Percentiles rank a stretch among this genome's conserved stretches.
These are phyloP conservation scores for Yamadazyma pseudoaaseri DNA, from an alignment of 1,139 yeast genomes.

Conservation along the genomic window DNA sequence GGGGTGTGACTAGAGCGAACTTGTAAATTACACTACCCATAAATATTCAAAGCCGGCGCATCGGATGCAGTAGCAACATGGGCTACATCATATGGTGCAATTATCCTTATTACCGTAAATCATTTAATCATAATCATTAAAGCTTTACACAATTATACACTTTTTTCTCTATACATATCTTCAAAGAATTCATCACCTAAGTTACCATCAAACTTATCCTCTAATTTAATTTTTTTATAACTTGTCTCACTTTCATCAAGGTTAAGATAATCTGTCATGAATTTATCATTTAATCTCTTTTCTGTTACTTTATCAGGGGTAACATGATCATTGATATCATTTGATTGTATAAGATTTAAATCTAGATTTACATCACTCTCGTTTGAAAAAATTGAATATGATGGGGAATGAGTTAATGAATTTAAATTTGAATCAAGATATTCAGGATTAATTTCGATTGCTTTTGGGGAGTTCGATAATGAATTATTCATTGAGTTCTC, in stretches of 20 bases:
- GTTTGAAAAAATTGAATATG: conserved; percentile 30
- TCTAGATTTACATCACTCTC: conserved; percentile 19
- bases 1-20: conserved; percentile 2
- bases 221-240: conserved; percentile 5
- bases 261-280: conserved; percentile 34
- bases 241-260: conserved; percentile 6
- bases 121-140: not conserved
- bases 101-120: too few relatives aligned
- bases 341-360: conserved; percentile 15
- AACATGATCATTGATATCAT: conserved; percentile 13
- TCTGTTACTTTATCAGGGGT: conserved; percentile 15
- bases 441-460: conserved; percentile 7
- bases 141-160: not conserved
- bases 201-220: not conserved
- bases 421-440: conserved; percentile 14
- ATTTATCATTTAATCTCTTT: conserved; percentile 18
- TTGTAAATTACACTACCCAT: too few relatives aligned
- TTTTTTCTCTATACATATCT: conserved; percentile 6
- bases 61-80: too few relatives aligned
- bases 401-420: conserved; percentile 29
- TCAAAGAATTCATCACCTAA: conserved; percentile 11
- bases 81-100: too few relatives aligned
- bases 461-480: conserved; percentile 10
- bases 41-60: too few relatives aligned
- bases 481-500: not conserved